A percentile compares a stretch with the other conserved stretches of the same genome.
phyloP scores from a whole-genome alignment of 2,329 filamentous ascomycete genomes.

The Diplodia seriata region DNA sequence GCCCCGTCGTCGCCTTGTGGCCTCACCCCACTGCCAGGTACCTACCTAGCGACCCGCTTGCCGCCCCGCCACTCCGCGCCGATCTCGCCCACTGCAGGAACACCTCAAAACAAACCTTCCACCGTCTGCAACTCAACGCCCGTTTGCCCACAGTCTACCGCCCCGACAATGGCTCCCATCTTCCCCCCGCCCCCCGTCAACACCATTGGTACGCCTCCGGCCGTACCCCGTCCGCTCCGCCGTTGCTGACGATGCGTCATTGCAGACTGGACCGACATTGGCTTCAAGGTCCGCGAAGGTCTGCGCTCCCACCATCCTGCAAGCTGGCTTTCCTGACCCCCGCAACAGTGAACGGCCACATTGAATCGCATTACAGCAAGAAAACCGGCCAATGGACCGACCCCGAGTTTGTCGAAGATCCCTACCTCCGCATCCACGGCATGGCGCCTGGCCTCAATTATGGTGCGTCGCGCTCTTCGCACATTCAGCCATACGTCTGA shows the following conservation, averaged over 20 bases:
- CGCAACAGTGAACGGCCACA: conserved; percentile 84
- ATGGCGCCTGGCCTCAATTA: conserved; percentile 97
- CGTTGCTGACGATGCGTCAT: conserved; percentile 19
- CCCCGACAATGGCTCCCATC: conserved; percentile 40
- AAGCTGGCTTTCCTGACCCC: neutral
- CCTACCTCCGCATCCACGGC: conserved; percentile 87
- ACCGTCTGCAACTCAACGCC: neutral
- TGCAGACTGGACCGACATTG: conserved; percentile 87
- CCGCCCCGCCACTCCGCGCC: conserved; percentile 28
- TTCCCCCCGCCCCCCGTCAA: conserved; percentile 81
- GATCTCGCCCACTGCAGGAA: conserved; percentile 28
- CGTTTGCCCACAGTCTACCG: neutral
- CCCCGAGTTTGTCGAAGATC: conserved; percentile 80
- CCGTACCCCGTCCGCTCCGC: neutral
- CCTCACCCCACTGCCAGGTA: conserved; percentile 15
- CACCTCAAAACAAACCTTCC: conserved; percentile 3
- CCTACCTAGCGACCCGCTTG: neutral
- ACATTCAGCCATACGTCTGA: conserved; percentile 17
- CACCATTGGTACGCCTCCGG: conserved; percentile 66
- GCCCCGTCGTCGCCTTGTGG: conserved; percentile 5
- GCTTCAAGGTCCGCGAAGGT: conserved; percentile 93
- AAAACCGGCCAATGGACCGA: conserved; percentile 78
- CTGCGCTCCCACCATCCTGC: conserved; percentile 38
- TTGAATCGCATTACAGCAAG: conserved; percentile 83
- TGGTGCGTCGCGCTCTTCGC: conserved; percentile 46